Conservation (phyloP, 2,329 filamentous ascomycete species). For the Cladosporium sp. region DNA sequence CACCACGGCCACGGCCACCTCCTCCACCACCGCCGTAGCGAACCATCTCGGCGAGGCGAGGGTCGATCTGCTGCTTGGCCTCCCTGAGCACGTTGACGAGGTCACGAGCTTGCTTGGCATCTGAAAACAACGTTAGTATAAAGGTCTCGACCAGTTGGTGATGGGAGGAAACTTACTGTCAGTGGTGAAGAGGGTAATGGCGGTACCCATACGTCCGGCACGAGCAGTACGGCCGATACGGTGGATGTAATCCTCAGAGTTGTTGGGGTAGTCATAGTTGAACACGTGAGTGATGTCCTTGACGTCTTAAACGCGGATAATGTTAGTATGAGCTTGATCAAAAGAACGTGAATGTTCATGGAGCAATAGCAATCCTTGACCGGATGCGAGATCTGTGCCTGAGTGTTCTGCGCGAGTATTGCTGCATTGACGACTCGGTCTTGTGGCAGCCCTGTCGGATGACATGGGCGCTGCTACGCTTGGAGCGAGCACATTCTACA, state of each 20-base stretch:
- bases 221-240: slow-evolving; percentile 69
- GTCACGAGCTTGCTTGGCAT: slow-evolving; percentile 77
- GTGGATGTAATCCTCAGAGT: slow-evolving; percentile 70
- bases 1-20: slow-evolving; percentile 62
- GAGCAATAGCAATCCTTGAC: slow-evolving; percentile 56
- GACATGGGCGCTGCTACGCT: slow-evolving; percentile 29
- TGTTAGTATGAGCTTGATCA: slow-evolving; percentile 36
- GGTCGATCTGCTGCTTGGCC: slow-evolving; percentile 97
- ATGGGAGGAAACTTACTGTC: slow-evolving; percentile 74
- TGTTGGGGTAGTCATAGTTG: slow-evolving; percentile 99
- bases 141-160: not conserved
- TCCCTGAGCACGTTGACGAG: slow-evolving; percentile 89
- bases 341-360: slow-evolving; percentile 46
- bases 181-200: slow-evolving; percentile 98
- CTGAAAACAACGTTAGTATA: slow-evolving; percentile 41
- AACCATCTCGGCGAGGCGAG: slow-evolving; percentile 91
- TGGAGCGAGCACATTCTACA: slow-evolving; percentile 37
- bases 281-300: slow-evolving; percentile 99
- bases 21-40: slow-evolving; percentile 86
- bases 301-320: slow-evolving; percentile 83
- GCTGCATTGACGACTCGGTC: slow-evolving; percentile 31
- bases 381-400: slow-evolving; percentile 48
- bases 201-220: slow-evolving; percentile 86
- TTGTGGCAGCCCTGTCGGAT: slow-evolving; percentile 29
- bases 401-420: slow-evolving; percentile 30